Evolutionary conservation across 805 yeast species (phyloP).

Genomic region (Kodamaea restingae): DNA sequence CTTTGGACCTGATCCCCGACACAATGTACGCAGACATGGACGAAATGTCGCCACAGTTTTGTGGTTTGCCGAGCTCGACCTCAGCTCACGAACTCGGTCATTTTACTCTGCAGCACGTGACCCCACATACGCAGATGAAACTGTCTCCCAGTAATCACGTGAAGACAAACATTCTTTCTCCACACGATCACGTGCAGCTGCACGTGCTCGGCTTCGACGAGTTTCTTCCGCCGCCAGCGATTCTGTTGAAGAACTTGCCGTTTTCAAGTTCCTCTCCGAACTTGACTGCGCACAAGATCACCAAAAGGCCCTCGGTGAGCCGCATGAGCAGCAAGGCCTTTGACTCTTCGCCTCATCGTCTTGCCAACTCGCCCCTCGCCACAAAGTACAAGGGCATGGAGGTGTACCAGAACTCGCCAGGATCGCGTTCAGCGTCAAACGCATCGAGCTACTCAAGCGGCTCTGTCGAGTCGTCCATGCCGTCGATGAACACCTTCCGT

Average conservation of each 20-base stretch:
- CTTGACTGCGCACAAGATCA: slow-evolving; percentile 12
- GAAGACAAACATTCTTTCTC: no score
- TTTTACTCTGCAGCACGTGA: slow-evolving; percentile 16
- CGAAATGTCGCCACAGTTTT: slow-evolving; percentile 3
- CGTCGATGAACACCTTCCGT: slow-evolving; percentile 22
- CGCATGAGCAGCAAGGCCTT: slow-evolving; percentile 16
- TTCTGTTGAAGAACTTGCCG: slow-evolving; percentile 9
- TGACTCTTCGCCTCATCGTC: slow-evolving; percentile 11
- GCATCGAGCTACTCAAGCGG: slow-evolving; percentile 12
- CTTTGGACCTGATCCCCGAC: slow-evolving; percentile 29
- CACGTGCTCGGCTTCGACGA: slow-evolving; percentile 8
- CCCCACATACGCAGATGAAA: no score
- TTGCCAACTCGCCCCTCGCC: slow-evolving; percentile 20
- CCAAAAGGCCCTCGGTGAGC: slow-evolving; percentile 16
- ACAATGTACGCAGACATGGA: slow-evolving; percentile 4
- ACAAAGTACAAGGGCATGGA: slow-evolving; percentile 20
- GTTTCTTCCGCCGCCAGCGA: slow-evolving; percentile 8
- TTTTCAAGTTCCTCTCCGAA: slow-evolving; percentile 8
- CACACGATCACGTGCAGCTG: no score
- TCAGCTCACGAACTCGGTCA: slow-evolving; percentile 12
- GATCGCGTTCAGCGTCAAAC: slow-evolving; percentile 13
- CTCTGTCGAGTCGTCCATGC: slow-evolving; percentile 11
- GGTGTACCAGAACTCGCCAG: slow-evolving; percentile 12
- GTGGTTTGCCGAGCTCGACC: slow-evolving; percentile 7
- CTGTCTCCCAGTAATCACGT: no score